These are phyloP conservation scores for Haematococcus lacustris DNA, from an alignment of 139 green algal species.

Conservation along the genomic window DNA sequence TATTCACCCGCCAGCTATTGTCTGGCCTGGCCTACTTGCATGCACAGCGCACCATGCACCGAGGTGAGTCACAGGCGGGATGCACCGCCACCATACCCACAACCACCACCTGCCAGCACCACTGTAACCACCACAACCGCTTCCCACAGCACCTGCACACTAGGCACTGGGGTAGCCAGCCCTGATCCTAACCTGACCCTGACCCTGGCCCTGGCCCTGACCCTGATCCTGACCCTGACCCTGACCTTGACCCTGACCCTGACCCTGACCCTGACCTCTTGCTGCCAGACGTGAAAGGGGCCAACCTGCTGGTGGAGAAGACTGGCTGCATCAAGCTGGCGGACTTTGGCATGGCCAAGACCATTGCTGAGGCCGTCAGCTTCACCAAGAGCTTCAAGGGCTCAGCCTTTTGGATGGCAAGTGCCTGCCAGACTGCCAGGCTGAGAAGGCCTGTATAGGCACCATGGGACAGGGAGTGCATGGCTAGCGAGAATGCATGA, in stretches of 20 bases:
- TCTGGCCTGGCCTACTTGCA: conserved; percentile 80
- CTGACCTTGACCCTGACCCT: no score
- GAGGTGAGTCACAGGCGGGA: conserved; percentile 14
- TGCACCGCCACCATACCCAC: not conserved
- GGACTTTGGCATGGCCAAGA: conserved; percentile 79
- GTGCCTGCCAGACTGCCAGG: no score
- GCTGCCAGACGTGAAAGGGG: conserved; percentile 67
- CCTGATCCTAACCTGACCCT: no score
- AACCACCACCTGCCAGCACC: not conserved
- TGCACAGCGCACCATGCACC: conserved; percentile 68
- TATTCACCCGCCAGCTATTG: conserved; percentile 65
- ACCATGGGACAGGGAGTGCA: not conserved
- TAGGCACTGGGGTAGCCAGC: no score
- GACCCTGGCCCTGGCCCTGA: no score
- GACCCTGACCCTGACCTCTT: no score
- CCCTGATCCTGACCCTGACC: no score
- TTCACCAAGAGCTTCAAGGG: conserved; percentile 78
- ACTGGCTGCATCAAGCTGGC: conserved; percentile 58
- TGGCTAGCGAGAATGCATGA: not conserved
- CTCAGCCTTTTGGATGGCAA: conserved; percentile 87
- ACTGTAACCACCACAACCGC: not conserved
- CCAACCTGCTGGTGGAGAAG: conserved; percentile 49
- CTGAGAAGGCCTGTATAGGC: not conserved
- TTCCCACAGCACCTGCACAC: no score
- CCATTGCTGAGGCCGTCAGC: conserved; percentile 40